phyloP scores from a whole-genome alignment of 768 basidiomycete genomes.

The Boletus pseudo-olivaceus region DNA sequence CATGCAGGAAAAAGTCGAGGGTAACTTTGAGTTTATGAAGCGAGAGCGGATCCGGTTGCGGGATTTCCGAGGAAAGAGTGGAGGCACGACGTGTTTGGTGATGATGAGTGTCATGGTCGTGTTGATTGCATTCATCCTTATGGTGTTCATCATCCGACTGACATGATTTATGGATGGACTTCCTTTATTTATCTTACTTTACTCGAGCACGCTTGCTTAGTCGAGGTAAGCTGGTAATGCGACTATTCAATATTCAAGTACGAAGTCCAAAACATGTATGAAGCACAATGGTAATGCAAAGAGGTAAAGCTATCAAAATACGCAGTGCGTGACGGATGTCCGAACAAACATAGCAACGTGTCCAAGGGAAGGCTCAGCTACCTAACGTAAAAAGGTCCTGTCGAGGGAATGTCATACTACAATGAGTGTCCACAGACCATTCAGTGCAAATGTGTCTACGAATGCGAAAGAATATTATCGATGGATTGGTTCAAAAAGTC shows the following conservation, averaged over 20 bases:
- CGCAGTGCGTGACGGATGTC: conserved; percentile 7
- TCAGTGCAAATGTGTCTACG: conserved; percentile 29
- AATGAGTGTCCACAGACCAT: conserved; percentile 1
- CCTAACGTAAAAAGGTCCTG: conserved; percentile 5
- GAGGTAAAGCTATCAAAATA: conserved; percentile 2
- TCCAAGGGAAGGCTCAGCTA: conserved; percentile 1
- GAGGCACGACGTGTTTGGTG: conserved; percentile 71
- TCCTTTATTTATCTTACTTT: not conserved
- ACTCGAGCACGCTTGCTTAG: not conserved
- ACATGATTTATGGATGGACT: conserved; percentile 32
- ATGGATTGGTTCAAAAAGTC: conserved; percentile 68
- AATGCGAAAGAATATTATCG: conserved; percentile 59
- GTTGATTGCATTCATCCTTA: conserved; percentile 61
- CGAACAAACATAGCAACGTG: conserved; percentile 3
- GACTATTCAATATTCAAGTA: conserved; percentile 5
- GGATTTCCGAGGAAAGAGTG: conserved; percentile 59
- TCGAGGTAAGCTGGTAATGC: not conserved
- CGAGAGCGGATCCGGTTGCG: conserved; percentile 59
- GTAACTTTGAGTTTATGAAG: conserved; percentile 66
- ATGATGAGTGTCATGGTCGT: conserved; percentile 64
- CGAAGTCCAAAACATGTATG: conserved; percentile 9
- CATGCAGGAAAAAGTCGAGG: conserved; percentile 70
- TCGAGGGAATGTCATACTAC: not conserved
- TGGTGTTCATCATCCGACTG: conserved; percentile 71
- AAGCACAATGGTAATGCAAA: conserved; percentile 5